Evolutionary conservation across 306 rosid genomes (phyloP).

Genomic region (Echinosophora koreensis): DNA sequence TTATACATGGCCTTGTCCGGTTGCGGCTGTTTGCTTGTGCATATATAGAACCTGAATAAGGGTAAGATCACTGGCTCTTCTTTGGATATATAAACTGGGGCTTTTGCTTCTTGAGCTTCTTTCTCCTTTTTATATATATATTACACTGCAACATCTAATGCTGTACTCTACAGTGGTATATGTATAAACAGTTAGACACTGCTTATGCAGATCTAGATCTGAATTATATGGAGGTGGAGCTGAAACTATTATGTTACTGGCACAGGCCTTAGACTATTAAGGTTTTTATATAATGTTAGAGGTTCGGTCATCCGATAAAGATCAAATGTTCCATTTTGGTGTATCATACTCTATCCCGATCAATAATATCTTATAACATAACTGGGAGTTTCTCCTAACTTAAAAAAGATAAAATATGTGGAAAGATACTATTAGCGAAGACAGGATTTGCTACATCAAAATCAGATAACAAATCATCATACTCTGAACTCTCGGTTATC

Average conservation of each 20-base stretch:
- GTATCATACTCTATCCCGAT: no score
- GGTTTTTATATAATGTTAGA: not conserved
- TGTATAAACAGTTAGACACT: not conserved
- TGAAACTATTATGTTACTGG: not conserved
- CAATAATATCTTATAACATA: no score
- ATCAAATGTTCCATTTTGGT: no score
- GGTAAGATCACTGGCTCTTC: not conserved
- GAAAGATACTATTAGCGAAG: no score
- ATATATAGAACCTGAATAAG: not conserved
- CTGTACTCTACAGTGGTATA: not conserved
- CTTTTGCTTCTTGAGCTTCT: not conserved
- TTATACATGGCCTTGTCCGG: not conserved
- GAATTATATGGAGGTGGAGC: not conserved
- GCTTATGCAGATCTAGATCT: conserved; percentile 21
- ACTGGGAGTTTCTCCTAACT: no score
- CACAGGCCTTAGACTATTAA: no score
- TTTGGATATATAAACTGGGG: not conserved
- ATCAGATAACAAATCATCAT: no score
- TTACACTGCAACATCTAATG: not conserved
- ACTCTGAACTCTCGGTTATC: not conserved
- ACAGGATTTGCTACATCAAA: no score
- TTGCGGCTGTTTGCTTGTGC: not conserved
- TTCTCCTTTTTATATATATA: not conserved
- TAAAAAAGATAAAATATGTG: no score
- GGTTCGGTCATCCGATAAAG: not conserved